Percentiles rank a stretch among this genome's conserved stretches.
These are phyloP conservation scores for Diaporthe sp. DNA, from an alignment of 2,329 filamentous ascomycete genomes.

Conservation along the genomic window DNA sequence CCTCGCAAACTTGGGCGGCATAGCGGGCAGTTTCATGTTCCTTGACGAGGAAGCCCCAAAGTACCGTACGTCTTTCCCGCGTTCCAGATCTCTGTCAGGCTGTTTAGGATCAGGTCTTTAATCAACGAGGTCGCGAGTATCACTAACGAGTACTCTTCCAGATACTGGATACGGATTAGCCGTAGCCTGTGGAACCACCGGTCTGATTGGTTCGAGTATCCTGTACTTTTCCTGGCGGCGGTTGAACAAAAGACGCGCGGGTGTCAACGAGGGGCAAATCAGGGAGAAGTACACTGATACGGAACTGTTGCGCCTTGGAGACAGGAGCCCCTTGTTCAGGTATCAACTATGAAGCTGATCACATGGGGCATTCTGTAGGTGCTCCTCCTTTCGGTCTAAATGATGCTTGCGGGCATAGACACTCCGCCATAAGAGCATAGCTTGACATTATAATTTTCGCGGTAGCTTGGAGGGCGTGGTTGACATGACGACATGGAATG, in stretches of 20 bases:
- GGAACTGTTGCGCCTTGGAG: slow-evolving; percentile 4
- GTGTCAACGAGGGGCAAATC: background rate
- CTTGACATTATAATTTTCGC: background rate
- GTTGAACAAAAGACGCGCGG: background rate
- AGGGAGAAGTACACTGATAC: slow-evolving; percentile 5
- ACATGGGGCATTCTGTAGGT: background rate
- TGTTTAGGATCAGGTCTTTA: rapidly evolving
- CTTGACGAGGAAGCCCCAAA: slow-evolving; percentile 5
- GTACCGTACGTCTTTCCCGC: background rate
- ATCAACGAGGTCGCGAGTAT: background rate
- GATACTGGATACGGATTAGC: slow-evolving; percentile 8
- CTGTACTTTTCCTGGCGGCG: background rate
- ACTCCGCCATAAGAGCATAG: background rate
- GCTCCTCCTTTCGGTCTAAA: background rate
- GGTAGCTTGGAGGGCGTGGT: background rate
- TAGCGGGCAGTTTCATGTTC: slow-evolving; percentile 23
- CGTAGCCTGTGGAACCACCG: background rate
- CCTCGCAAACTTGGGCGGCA: slow-evolving; percentile 8
- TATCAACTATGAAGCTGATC: slow-evolving; percentile 11
- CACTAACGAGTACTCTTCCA: background rate
- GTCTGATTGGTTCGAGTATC: background rate
- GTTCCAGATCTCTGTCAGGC: background rate
- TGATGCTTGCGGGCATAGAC: background rate
- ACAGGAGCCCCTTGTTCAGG: slow-evolving; percentile 19
- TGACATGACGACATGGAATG: background rate